Evolutionary conservation across 2,329 filamentous ascomycete genomes (phyloP), one percentile per base, ranked within the genome.

Genomic region (Phialophora tarda): DNA sequence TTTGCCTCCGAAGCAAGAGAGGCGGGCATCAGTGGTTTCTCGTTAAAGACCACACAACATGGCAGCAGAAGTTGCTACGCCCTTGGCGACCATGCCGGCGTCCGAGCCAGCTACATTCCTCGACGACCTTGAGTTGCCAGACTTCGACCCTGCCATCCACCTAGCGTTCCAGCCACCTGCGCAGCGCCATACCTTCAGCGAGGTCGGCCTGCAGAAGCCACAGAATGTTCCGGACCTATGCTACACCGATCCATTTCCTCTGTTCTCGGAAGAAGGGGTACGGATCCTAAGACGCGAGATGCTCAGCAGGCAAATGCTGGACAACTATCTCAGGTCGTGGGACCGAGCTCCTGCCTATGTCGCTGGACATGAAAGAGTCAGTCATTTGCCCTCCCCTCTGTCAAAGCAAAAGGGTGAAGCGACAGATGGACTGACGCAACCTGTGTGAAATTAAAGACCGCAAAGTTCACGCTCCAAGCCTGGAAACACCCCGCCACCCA

Each of bases 261-360:
- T 89, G n/a, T 89, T 89, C 75, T 84, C 83, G 5, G 72, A 81
- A 24, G 85, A 87, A 55, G 86, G 86, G 0, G 81, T 89, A 47
- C 76, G 82, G 71, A 80, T 83, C 61, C 88, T 89, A 79, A 80
- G 87, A 62, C 77, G 76, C 0, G 87, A 89, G 74, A 81, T 88
- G 28, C 80, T 88, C 51, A 82, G 82, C 54, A 77, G 82, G 0
- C 79, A 82, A 21, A 84, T 88, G 2, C 77, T 83, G 54, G 76
- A 82, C 2, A 83, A 85, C 51, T 87, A 82, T 74, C 81, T 80
- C n/a, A 61, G 17, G 59, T 53, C 48, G 7, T 61, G 59, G 59
- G 59, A 51, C 5, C 59, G 59, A 4, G 59, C 59, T n/a, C 59
- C 59, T 17, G 44, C 47, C 1, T 61, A 61, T n/a, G 28, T 61